These are phyloP conservation scores for Pythium vanterpoolii DNA, from an alignment of 352 stramenopile genomes.

Conservation along the genomic window DNA sequence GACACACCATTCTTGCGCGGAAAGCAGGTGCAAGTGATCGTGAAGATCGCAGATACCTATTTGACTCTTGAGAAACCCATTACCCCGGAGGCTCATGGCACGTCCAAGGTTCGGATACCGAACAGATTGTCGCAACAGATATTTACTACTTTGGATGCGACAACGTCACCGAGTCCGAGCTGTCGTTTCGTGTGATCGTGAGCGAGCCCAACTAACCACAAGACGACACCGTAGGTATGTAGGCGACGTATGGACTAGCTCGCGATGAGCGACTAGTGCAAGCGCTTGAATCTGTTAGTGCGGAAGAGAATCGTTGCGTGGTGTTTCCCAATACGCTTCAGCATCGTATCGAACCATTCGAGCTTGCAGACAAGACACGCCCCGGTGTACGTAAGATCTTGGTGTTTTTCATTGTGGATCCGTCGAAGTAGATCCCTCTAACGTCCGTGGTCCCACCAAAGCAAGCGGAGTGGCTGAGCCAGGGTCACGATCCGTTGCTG, in stretches of 20 bases:
- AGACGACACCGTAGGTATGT: too few relatives aligned
- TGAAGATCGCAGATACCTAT: constrained; percentile 31
- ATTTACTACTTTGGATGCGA: constrained; percentile 26
- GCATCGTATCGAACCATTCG: background rate
- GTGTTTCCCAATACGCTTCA: constrained; percentile 1
- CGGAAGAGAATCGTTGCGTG: constrained; percentile 20
- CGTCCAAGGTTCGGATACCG: constrained; percentile 23
- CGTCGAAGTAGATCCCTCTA: constrained; percentile 26
- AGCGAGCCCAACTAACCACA: constrained; percentile 11
- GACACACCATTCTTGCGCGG: constrained; percentile 8
- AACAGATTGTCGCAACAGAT: constrained; percentile 28
- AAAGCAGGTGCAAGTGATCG: constrained; percentile 31
- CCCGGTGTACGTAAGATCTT: constrained; percentile 35
- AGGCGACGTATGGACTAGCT: background rate
- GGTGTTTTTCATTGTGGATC: constrained; percentile 39
- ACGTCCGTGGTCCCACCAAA: constrained; percentile 29
- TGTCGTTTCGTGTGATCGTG: constrained; percentile 20
- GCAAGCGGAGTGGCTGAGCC: constrained; percentile 23
- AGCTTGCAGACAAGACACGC: background rate
- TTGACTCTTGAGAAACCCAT: constrained; percentile 26
- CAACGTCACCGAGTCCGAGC: constrained; percentile 24
- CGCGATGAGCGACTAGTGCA: constrained; percentile 19
- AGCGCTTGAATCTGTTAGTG: constrained; percentile 11
- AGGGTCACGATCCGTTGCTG: constrained; percentile 1
- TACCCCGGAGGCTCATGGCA: constrained; percentile 28